phyloP scores from a whole-genome alignment of 768 basidiomycete genomes.

The Rhizopogon vinicolor region DNA sequence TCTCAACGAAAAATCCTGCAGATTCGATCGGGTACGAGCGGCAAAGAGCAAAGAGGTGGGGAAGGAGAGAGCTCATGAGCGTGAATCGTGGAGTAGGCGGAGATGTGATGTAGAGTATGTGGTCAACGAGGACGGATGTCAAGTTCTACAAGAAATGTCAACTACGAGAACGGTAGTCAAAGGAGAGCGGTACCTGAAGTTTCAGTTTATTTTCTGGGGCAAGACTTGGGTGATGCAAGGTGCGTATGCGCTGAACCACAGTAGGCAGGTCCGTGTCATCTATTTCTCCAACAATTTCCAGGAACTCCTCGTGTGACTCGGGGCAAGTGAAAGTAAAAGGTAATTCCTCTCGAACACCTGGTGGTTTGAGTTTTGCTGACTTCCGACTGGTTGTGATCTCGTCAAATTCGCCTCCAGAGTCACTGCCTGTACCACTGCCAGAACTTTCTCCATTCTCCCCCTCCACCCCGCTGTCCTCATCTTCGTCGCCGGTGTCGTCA shows the following conservation, averaged over 20 bases:
- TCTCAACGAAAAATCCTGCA: constrained; percentile 75
- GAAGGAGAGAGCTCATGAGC: constrained; percentile 61
- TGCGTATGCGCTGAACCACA: constrained; percentile 86
- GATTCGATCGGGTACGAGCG: constrained; percentile 77
- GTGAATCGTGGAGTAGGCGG: constrained; percentile 56
- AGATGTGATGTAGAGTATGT: constrained; percentile 72
- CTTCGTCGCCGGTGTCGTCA: constrained; percentile 23
- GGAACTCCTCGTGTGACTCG: constrained; percentile 78
- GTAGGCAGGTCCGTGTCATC: constrained; percentile 69
- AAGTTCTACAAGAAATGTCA: constrained; percentile 48
- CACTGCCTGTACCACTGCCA: constrained; percentile 25
- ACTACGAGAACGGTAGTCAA: not conserved
- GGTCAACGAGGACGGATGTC: constrained; percentile 78
- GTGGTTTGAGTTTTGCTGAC: constrained; percentile 27
- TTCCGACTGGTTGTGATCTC: constrained; percentile 32
- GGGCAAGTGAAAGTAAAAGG: constrained; percentile 95
- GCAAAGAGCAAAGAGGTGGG: constrained; percentile 75
- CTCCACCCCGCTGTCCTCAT: constrained; percentile 35
- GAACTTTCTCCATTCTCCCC: constrained; percentile 24
- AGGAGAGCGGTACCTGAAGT: constrained; percentile 62
- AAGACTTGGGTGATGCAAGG: constrained; percentile 90
- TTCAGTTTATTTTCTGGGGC: constrained; percentile 88
- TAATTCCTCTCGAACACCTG: constrained; percentile 50
- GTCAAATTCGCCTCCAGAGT: constrained; percentile 36
- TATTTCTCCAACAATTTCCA: constrained; percentile 72